A percentile compares a stretch with the other conserved stretches of the same genome.
Conservation (phyloP, 2,329 filamentous ascomycete species). For the Aspergillus arachidicola region DNA sequence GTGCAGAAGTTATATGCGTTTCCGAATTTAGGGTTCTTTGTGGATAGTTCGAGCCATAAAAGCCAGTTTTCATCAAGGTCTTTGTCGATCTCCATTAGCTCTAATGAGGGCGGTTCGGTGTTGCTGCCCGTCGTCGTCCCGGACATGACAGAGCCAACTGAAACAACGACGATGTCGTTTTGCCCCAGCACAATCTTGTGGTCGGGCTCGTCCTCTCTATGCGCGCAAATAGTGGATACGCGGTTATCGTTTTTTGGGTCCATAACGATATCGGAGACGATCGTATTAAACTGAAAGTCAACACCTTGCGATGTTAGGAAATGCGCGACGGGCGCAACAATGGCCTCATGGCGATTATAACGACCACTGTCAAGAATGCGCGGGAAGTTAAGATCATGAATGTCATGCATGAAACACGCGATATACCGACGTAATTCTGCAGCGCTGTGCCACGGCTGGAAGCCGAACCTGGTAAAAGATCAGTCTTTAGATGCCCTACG, state of each 20-base stretch:
- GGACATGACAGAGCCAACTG: conserved; percentile 43
- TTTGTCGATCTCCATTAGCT: conserved; percentile 26
- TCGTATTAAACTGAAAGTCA: conserved; percentile 31
- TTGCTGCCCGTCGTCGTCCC: conserved; percentile 40
- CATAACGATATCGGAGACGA: conserved; percentile 29
- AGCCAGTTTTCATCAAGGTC: conserved; percentile 45
- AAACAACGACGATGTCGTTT: conserved; percentile 45
- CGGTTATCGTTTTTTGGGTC: conserved; percentile 17
- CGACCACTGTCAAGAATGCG: conserved; percentile 23
- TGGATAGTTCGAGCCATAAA: conserved; percentile 45
- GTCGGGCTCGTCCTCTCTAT: conserved; percentile 18
- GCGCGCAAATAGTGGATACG: conserved; percentile 28
- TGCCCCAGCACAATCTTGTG: conserved; percentile 24
- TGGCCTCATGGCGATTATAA: conserved; percentile 31
- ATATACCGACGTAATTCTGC: conserved; percentile 30
- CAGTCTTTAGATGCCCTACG: background rate
- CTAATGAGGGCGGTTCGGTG: conserved; percentile 27
- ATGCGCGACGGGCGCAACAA: conserved; percentile 26
- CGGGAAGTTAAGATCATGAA: conserved; percentile 21
- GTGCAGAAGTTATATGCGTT: conserved; percentile 47
- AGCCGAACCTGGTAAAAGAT: conserved; percentile 24
- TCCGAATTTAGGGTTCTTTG: conserved; percentile 39
- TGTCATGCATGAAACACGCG: conserved; percentile 24
- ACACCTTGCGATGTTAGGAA: conserved; percentile 28
- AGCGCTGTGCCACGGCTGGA: conserved; percentile 33